Conservation (phyloP, 2,329 filamentous ascomycete genomes). For the Colletotrichum cereale region DNA sequence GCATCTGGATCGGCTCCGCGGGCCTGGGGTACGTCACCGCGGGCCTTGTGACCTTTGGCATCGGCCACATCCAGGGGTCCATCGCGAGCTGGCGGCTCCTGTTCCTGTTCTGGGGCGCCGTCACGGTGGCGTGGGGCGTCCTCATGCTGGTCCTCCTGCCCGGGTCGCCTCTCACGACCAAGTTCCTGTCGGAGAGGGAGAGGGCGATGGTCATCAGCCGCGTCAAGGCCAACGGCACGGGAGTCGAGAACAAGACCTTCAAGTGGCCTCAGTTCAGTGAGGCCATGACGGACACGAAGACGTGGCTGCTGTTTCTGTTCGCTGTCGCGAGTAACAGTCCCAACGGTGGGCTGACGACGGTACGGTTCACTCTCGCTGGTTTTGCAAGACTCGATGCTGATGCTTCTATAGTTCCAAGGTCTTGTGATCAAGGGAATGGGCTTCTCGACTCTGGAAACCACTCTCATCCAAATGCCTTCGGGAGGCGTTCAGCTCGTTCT, state of each 20-base stretch:
- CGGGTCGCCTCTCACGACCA: slow-evolving; percentile 68
- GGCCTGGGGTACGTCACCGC: slow-evolving; percentile 69
- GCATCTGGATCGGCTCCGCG: slow-evolving; percentile 75
- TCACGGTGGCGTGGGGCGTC: slow-evolving; percentile 70
- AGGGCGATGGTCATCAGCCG: slow-evolving; percentile 76
- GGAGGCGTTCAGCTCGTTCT: slow-evolving; percentile 51
- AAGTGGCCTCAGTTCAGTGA: slow-evolving; percentile 74
- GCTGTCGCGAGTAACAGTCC: slow-evolving; percentile 73
- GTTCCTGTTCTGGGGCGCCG: slow-evolving; percentile 71
- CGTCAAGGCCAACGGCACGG: slow-evolving; percentile 80
- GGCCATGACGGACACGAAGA: slow-evolving; percentile 61
- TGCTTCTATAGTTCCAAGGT: slow-evolving; percentile 75
- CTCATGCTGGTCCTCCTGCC: slow-evolving; percentile 68
- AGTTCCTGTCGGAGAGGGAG: slow-evolving; percentile 71
- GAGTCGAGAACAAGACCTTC: slow-evolving; percentile 79
- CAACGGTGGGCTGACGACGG: slow-evolving; percentile 52
- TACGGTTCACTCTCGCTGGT: neutral
- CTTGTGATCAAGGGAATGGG: slow-evolving; percentile 73
- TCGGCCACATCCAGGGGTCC: slow-evolving; percentile 62
- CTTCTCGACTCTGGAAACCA: slow-evolving; percentile 68
- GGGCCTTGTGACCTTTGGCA: slow-evolving; percentile 66
- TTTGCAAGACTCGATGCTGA: neutral
- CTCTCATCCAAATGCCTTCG: slow-evolving; percentile 77
- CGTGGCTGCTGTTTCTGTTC: slow-evolving; percentile 71
- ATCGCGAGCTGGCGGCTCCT: slow-evolving; percentile 59